Evolutionary conservation across 345 rosid genomes (phyloP).

Genomic region (Clausena lansium): DNA sequence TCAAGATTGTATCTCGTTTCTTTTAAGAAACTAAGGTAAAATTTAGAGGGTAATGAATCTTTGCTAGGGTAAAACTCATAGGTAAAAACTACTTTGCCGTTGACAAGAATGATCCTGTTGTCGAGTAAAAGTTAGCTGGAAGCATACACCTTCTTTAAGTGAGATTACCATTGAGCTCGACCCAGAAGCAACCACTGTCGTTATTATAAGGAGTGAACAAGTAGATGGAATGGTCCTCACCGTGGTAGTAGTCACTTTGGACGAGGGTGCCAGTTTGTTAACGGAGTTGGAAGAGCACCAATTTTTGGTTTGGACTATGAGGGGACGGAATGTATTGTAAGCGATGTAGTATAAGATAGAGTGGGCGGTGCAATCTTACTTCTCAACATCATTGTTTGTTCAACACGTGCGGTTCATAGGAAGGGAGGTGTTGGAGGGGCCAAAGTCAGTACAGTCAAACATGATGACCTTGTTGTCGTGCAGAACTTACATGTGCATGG

Average conservation of each 20-base stretch:
- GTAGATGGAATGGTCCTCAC: constrained; percentile 51
- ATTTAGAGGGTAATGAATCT: constrained; percentile 21
- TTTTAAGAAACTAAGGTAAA: constrained; percentile 49
- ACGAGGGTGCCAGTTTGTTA: constrained; percentile 53
- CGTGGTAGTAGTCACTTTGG: constrained; percentile 60
- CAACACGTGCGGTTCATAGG: constrained; percentile 43
- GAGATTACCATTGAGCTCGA: constrained; percentile 38
- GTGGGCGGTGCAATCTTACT: constrained; percentile 71
- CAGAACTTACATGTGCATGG: constrained; percentile 82
- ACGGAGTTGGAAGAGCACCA: constrained; percentile 78
- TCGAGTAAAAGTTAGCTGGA: constrained; percentile 73
- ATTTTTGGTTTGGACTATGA: constrained; percentile 52
- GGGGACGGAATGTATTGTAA: constrained; percentile 55
- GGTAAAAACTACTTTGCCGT: constrained; percentile 56
- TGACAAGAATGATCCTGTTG: constrained; percentile 61
- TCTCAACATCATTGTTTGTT: constrained; percentile 26
- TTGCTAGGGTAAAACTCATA: constrained; percentile 64
- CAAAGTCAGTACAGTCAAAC: constrained; percentile 74
- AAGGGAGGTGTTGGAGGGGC: constrained; percentile 62
- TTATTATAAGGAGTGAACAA: constrained; percentile 46
- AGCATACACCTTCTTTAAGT: constrained; percentile 59
- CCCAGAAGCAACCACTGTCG: constrained; percentile 45
- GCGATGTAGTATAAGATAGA: constrained; percentile 58
- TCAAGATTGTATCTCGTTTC: constrained; percentile 50
- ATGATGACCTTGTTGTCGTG: constrained; percentile 55